phyloP scores from a whole-genome alignment of 1,284 basidiomycete genomes.

The Pseudozyma thailandica region DNA sequence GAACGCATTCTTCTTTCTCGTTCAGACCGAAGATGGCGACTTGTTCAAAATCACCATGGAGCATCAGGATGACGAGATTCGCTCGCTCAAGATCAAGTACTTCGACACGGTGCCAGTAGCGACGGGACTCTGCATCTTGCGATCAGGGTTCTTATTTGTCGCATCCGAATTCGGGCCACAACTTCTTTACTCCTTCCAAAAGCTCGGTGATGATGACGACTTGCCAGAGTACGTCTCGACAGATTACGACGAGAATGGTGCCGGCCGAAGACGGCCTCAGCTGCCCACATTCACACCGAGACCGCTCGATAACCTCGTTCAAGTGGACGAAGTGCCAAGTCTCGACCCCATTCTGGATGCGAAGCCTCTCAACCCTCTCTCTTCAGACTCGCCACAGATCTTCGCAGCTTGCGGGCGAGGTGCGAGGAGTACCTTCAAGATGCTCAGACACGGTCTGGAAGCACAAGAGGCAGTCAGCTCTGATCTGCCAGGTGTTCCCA shows the following conservation, averaged over 20 bases:
- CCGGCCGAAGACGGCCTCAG: constrained; percentile 32
- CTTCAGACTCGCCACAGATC: constrained; percentile 64
- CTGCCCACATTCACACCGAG: constrained; percentile 62
- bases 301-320: constrained; percentile 62
- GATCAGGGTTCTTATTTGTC: constrained; percentile 66
- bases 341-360: constrained; percentile 66
- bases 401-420: constrained; percentile 64
- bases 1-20: constrained; percentile 65
- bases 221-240: constrained; percentile 59
- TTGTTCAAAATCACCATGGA: constrained; percentile 68
- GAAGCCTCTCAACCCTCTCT: constrained; percentile 57
- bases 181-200: constrained; percentile 66
- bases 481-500: constrained; percentile 66
- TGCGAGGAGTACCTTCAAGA: constrained; percentile 63
- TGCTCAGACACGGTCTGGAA: constrained; percentile 65
- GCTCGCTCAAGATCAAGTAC: constrained; percentile 65
- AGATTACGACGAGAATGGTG: constrained; percentile 54
- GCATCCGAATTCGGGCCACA: constrained; percentile 62
- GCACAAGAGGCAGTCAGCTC: constrained; percentile 66
- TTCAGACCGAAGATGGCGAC: constrained; percentile 66
- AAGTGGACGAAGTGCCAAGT: constrained; percentile 59
- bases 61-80: constrained; percentile 65
- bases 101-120: constrained; percentile 67
- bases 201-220: constrained; percentile 67
- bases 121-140: constrained; percentile 58